These are phyloP conservation scores for Mediolabrus comicus DNA, from an alignment of 108 stramenopile species.

Conservation along the genomic window DNA sequence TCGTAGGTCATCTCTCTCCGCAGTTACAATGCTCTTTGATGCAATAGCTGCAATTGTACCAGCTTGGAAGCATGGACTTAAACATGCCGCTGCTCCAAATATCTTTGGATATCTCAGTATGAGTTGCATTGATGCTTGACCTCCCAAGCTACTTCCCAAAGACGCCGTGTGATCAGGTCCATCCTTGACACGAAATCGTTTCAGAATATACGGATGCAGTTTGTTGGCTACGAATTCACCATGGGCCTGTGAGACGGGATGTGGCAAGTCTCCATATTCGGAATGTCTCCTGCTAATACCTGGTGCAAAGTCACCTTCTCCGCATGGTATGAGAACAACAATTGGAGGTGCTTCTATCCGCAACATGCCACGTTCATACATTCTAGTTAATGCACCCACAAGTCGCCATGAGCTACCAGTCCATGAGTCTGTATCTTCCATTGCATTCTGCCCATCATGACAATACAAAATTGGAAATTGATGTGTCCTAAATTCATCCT, in stretches of 20 bases:
- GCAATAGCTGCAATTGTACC: conserved; percentile 44
- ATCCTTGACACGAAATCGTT: conserved; percentile 50
- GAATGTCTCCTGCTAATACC: conserved; percentile 39
- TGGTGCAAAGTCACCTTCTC: conserved; percentile 40
- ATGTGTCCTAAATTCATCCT: background rate
- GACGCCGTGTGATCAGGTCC: conserved; percentile 37
- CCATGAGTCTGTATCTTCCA: conserved; percentile 60
- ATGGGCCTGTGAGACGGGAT: conserved; percentile 60
- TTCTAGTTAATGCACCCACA: conserved; percentile 63
- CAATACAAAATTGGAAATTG: conserved; percentile 57
- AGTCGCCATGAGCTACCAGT: conserved; percentile 72
- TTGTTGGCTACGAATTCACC: conserved; percentile 64
- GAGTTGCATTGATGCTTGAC: conserved; percentile 67
- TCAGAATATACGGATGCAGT: conserved; percentile 58
- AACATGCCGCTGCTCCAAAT: conserved; percentile 67
- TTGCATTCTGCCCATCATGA: conserved; percentile 76
- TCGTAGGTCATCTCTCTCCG: conserved; percentile 13
- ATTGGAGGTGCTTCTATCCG: conserved; percentile 41
- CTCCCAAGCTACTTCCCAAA: conserved; percentile 67
- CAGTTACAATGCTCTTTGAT: conserved; percentile 11
- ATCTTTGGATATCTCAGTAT: conserved; percentile 58
- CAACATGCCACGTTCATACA: conserved; percentile 45
- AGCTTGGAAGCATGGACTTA: conserved; percentile 70
- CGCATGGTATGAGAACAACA: conserved; percentile 41
- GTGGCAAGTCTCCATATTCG: conserved; percentile 63